phyloP scores from a whole-genome alignment of 2,329 filamentous ascomycete genomes.

The Fusarium acutatum region DNA sequence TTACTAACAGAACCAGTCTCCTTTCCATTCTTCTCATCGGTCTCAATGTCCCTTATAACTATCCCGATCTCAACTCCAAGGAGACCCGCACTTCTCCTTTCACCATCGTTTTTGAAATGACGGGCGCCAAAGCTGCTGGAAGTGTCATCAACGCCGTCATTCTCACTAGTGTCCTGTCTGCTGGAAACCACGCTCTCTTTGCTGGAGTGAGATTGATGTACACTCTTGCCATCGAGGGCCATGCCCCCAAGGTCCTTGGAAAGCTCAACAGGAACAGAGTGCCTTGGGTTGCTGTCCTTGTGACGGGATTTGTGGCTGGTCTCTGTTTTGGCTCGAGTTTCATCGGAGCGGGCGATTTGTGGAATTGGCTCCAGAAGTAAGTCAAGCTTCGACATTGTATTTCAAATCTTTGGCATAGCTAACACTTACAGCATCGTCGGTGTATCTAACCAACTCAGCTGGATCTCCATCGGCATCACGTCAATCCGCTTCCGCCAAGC shows the following conservation, averaged over 20 bases:
- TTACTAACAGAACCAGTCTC: conserved; percentile 39
- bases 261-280: conserved; percentile 47
- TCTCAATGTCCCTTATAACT: conserved; percentile 66
- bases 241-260: conserved; percentile 65
- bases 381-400: conserved; percentile 24
- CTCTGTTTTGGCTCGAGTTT: conserved; percentile 72
- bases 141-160: conserved; percentile 69
- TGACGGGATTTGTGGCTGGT: conserved; percentile 64
- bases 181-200: conserved; percentile 50
- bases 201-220: conserved; percentile 48
- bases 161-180: conserved; percentile 49
- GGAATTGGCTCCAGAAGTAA: conserved; percentile 73
- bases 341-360: conserved; percentile 71
- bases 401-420: background rate
- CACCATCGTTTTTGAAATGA: conserved; percentile 68
- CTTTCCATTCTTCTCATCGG: conserved; percentile 57
- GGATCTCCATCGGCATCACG: conserved; percentile 70
- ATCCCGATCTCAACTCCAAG: conserved; percentile 46
- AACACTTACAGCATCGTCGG: conserved; percentile 61
- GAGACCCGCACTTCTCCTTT: conserved; percentile 49
- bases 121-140: conserved; percentile 60
- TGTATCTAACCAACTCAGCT: conserved; percentile 73
- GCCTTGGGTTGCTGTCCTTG: conserved; percentile 54
- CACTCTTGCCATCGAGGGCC: conserved; percentile 51
- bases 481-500: conserved; percentile 71